Evolutionary conservation across 2,329 filamentous ascomycete genomes (phyloP).

Genomic region (Paecilomyces niveus): DNA sequence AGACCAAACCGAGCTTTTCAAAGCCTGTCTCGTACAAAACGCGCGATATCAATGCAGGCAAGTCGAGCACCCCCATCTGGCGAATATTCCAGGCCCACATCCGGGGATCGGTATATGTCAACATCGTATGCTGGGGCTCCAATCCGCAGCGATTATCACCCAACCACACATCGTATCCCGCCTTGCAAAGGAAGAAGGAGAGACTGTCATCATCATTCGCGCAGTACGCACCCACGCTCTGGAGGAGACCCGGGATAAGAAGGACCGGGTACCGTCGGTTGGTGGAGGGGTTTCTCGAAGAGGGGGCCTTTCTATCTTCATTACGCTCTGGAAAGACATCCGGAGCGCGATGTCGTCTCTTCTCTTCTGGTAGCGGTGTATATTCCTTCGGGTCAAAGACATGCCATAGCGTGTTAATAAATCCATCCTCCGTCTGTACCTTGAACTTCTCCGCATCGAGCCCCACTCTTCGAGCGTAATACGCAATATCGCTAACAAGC

Average conservation of each 20-base stretch:
- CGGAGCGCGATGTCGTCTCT: slow-evolving; percentile 47
- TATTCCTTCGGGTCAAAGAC: slow-evolving; percentile 78
- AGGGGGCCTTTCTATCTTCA: slow-evolving; percentile 19
- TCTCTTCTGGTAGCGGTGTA: slow-evolving; percentile 43
- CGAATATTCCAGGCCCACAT: slow-evolving; percentile 98
- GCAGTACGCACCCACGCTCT: slow-evolving; percentile 83
- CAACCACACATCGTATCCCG: slow-evolving; percentile 90
- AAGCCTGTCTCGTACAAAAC: slow-evolving; percentile 80
- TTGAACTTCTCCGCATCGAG: slow-evolving; percentile 76
- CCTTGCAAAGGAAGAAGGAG: slow-evolving; percentile 86
- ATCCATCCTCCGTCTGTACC: slow-evolving; percentile 90
- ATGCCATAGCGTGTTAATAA: slow-evolving; percentile 83
- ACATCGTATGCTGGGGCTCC: slow-evolving; percentile 63
- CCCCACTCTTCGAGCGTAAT: slow-evolving; percentile 82
- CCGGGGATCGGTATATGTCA: slow-evolving; percentile 68
- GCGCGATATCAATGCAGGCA: slow-evolving; percentile 71
- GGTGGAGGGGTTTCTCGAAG: slow-evolving; percentile 8
- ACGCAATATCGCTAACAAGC: slow-evolving; percentile 68
- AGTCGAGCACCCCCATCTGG: slow-evolving; percentile 85
- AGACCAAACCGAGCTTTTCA: slow-evolving; percentile 71
- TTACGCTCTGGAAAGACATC: slow-evolving; percentile 51
- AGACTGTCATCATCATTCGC: slow-evolving; percentile 83
- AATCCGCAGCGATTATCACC: slow-evolving; percentile 91
- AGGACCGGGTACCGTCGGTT: slow-evolving; percentile 63
- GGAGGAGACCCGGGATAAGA: slow-evolving; percentile 80